A percentile compares a stretch with the other conserved stretches of the same genome.
Evolutionary conservation across 2,329 filamentous ascomycete genomes (phyloP).

Genomic region (Cladosporium sp.): DNA sequence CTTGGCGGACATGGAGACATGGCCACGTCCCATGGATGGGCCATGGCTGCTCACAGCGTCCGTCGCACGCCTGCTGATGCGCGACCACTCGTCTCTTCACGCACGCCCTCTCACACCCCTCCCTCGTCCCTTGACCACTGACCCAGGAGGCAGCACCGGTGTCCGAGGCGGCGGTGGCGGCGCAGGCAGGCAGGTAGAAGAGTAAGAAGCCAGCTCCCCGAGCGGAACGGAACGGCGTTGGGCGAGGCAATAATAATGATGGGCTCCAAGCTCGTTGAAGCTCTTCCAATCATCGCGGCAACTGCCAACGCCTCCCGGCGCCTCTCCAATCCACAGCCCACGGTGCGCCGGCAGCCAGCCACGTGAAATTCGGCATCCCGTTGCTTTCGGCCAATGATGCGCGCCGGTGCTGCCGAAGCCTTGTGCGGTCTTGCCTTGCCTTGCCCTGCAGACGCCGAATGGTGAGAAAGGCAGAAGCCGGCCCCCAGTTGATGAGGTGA

Average conservation of each 20-base stretch:
- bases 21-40: neutral
- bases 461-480: neutral
- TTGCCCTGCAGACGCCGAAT: neutral
- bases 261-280: neutral
- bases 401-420: slow-evolving; percentile 5
- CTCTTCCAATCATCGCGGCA: slow-evolving; percentile 8
- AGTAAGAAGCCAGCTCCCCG: neutral
- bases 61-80: neutral
- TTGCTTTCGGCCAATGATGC: slow-evolving; percentile 9
- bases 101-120: neutral
- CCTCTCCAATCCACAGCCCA: slow-evolving; percentile 1
- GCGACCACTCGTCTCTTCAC: slow-evolving; percentile 5
- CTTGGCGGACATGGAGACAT: neutral
- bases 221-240: neutral
- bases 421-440: neutral
- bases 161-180: neutral
- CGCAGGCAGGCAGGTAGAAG: neutral
- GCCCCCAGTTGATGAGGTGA: neutral
- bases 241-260: neutral
- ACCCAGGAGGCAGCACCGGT: neutral
- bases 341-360: slow-evolving; percentile 7
- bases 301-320: slow-evolving; percentile 7
- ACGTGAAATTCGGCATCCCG: slow-evolving; percentile 16
- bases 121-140: neutral
- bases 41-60: neutral